A percentile compares a stretch with the other conserved stretches of the same genome.
These are phyloP conservation scores for Trichoderma cornu-damae DNA, from an alignment of 2,329 filamentous ascomycete genomes.

Conservation along the genomic window DNA sequence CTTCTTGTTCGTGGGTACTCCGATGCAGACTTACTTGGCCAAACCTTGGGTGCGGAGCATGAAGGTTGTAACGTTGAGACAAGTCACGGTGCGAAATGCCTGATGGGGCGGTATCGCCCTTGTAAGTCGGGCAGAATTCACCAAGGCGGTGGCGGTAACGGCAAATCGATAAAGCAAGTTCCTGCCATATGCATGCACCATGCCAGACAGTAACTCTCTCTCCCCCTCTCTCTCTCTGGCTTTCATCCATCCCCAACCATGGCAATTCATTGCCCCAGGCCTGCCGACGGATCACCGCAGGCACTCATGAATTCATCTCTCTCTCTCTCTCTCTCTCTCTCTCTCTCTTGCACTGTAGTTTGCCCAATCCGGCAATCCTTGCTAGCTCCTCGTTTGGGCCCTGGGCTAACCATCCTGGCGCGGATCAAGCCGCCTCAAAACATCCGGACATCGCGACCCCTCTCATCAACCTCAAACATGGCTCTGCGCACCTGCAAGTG, in stretches of 20 bases:
- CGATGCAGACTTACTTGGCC: too few relatives aligned
- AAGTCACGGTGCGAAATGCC: too few relatives aligned
- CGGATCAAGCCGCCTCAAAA: constrained; percentile 16
- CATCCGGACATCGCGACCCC: constrained; percentile 22
- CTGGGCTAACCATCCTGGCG: constrained; percentile 9
- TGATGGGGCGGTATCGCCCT: not conserved
- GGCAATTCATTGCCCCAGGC: too few relatives aligned
- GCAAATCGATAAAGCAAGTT: not conserved
- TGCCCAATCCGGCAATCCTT: constrained; percentile 9
- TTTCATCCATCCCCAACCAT: too few relatives aligned
- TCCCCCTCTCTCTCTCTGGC: too few relatives aligned
- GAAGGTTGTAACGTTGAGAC: too few relatives aligned
- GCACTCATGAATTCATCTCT: not conserved
- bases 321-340: not conserved
- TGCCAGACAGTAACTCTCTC: too few relatives aligned
- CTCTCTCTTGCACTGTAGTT: not conserved
- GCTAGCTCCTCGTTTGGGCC: constrained; percentile 6
- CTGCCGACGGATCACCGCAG: not conserved
- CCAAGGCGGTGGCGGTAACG: not conserved
- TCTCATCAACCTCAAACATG: constrained; percentile 52
- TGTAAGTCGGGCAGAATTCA: not conserved
- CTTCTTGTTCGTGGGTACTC: too few relatives aligned
- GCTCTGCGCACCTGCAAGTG: constrained; percentile 9
- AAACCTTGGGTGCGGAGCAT: too few relatives aligned
- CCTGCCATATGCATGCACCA: too few relatives aligned